A percentile compares a stretch with the other conserved stretches of the same genome.
Evolutionary conservation across 208 protist species (phyloP).

Genomic region (Leishmania lainsoni): DNA sequence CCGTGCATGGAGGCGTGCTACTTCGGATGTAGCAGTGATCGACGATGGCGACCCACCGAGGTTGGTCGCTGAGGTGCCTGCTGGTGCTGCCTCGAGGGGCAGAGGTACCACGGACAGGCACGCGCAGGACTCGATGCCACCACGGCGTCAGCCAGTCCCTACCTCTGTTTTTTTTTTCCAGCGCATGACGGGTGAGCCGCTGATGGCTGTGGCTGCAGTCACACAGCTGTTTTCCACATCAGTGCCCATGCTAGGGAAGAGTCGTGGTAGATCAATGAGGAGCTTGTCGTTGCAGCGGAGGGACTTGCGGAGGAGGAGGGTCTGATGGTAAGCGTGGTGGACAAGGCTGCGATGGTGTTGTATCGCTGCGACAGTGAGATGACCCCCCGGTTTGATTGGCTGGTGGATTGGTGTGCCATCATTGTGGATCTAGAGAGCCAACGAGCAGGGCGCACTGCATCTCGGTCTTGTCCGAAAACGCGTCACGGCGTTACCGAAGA

Average conservation of each 20-base stretch:
- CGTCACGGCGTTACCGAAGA: not conserved
- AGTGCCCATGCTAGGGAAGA: not conserved
- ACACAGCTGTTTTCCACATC: too few species aligned
- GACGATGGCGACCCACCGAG: not conserved
- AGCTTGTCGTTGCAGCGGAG: conserved; percentile 22
- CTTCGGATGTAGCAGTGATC: conserved; percentile 17
- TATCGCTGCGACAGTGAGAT: conserved; percentile 19
- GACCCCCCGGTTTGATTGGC: conserved; percentile 13
- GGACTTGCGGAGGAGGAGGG: conserved; percentile 35
- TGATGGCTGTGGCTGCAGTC: not conserved
- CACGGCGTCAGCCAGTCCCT: not conserved
- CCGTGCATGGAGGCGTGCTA: conserved; percentile 24
- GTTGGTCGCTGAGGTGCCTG: not conserved
- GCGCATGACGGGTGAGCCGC: conserved; percentile 4
- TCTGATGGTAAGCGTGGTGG: conserved; percentile 34
- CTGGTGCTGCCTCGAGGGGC: not conserved
- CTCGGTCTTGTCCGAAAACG: not conserved
- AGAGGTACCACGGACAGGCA: not conserved
- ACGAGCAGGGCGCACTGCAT: not conserved
- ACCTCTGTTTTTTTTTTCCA: not conserved
- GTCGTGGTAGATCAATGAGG: conserved; percentile 12
- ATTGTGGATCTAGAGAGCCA: conserved; percentile 27
- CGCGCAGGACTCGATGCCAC: not conserved
- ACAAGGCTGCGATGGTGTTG: conserved; percentile 16
- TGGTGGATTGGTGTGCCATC: conserved; percentile 18